Conservation (phyloP, 371 early-diverging fungal genomes). For the Mortierella sp. region DNA sequence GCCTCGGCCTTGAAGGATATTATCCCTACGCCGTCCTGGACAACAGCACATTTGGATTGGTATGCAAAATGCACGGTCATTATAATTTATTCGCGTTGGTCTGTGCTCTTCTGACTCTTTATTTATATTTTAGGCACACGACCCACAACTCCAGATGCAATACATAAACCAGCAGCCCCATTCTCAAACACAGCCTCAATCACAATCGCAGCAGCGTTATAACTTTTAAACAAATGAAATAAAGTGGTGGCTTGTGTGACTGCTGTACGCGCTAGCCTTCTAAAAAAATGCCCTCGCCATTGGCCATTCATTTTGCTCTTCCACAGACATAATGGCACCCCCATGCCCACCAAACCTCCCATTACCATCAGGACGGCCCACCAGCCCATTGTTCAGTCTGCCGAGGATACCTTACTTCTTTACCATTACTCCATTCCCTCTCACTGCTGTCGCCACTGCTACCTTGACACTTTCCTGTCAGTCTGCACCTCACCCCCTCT, state of each 20-base stretch:
- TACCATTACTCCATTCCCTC: conserved; percentile 47
- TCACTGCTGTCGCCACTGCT: conserved; percentile 14
- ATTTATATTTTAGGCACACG: conserved; percentile 1
- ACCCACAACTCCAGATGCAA: conserved; percentile 22
- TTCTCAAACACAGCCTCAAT: not conserved
- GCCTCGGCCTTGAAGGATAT: conserved; percentile 27
- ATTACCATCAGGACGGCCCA: not conserved
- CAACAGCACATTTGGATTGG: conserved; percentile 28
- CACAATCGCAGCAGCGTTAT: conserved; percentile 11
- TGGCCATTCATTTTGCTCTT: not conserved
- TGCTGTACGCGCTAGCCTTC: not conserved
- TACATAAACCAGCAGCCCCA: conserved; percentile 8
- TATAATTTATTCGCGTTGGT: conserved; percentile 3
- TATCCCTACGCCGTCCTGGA: conserved; percentile 39
- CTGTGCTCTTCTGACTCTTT: conserved; percentile 11
- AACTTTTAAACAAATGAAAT: not conserved
- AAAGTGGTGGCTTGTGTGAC: not conserved
- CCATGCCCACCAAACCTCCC: conserved; percentile 4
- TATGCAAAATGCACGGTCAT: conserved; percentile 1
- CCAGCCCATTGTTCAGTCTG: conserved; percentile 25
- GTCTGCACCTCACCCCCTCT: conserved; percentile 1
- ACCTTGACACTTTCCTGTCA: conserved; percentile 21
- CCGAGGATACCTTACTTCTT: conserved; percentile 50
- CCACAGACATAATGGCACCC: conserved; percentile 11
- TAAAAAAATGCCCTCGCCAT: not conserved